Conservation (phyloP, 306 rosid genomes). For the Mimosa pudica region DNA sequence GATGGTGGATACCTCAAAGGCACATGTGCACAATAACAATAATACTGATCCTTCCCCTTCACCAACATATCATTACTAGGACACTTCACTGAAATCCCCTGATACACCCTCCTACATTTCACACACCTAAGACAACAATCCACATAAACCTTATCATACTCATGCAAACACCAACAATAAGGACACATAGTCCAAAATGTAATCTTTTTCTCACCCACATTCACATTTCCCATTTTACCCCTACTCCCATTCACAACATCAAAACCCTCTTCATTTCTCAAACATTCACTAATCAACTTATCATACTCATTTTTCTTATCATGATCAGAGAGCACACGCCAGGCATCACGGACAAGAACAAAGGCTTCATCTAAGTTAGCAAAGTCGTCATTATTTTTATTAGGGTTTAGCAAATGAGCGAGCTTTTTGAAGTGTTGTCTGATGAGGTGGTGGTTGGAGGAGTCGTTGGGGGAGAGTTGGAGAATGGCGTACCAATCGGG, state of each 20-base stretch:
- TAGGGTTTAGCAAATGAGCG: constrained; percentile 41
- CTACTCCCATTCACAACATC: background rate
- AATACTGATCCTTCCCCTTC: constrained; percentile 59
- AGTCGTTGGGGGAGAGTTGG: constrained; percentile 37
- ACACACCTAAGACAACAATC: constrained; percentile 62
- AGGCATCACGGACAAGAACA: constrained; percentile 50
- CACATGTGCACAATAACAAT: constrained; percentile 43
- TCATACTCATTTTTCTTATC: constrained; percentile 33
- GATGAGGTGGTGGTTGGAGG: constrained; percentile 27
- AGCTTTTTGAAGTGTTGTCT: constrained; percentile 49
- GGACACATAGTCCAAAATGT: constrained; percentile 87
- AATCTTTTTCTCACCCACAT: constrained; percentile 6
- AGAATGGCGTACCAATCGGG: constrained; percentile 57
- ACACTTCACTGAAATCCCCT: constrained; percentile 56
- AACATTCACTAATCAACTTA: background rate
- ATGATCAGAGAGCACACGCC: constrained; percentile 54
- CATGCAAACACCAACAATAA: constrained; percentile 62
- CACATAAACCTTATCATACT: constrained; percentile 53
- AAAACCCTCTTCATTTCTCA: background rate
- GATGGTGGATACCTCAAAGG: constrained; percentile 33
- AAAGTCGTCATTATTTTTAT: constrained; percentile 42
- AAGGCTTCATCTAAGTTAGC: constrained; percentile 46
- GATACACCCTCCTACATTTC: constrained; percentile 58
- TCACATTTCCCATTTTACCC: background rate
- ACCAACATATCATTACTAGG: constrained; percentile 46